Evolutionary conservation across 1,139 yeast species (phyloP).

Genomic region (Yamadazyma sp.): DNA sequence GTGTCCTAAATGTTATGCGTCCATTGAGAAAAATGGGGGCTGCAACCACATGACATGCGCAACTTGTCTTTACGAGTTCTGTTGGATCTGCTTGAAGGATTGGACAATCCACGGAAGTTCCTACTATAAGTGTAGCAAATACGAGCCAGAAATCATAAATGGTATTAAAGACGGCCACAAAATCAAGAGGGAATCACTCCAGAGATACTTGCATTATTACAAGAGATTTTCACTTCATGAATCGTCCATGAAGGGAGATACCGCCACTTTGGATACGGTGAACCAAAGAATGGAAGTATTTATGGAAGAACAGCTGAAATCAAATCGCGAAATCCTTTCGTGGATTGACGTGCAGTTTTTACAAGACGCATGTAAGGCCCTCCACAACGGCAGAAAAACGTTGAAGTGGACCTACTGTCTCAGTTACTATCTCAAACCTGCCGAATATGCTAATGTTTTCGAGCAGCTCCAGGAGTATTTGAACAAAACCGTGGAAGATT

Average conservation of each 20-base stretch:
- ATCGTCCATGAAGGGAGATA: slow-evolving; percentile 73
- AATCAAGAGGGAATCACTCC: slow-evolving; percentile 44
- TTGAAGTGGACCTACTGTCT: slow-evolving; percentile 92
- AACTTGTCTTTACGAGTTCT: slow-evolving; percentile 75
- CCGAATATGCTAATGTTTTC: slow-evolving; percentile 56
- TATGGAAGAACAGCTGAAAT: slow-evolving; percentile 44
- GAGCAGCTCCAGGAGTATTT: slow-evolving; percentile 75
- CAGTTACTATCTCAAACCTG: slow-evolving; percentile 61
- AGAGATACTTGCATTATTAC: slow-evolving; percentile 75
- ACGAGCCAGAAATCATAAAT: slow-evolving; percentile 39
- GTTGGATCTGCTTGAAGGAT: slow-evolving; percentile 86
- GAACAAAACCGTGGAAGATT: slow-evolving; percentile 72
- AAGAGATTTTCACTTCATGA: slow-evolving; percentile 77
- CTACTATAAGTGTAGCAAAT: slow-evolving; percentile 69
- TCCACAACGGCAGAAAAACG: slow-evolving; percentile 71
- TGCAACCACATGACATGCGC: slow-evolving; percentile 94
- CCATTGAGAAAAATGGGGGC: slow-evolving; percentile 88
- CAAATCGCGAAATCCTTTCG: slow-evolving; percentile 41
- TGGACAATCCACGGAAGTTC: slow-evolving; percentile 75
- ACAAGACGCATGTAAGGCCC: slow-evolving; percentile 64
- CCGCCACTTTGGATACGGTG: slow-evolving; percentile 58
- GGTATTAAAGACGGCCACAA: slow-evolving; percentile 32
- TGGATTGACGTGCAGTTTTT: slow-evolving; percentile 92
- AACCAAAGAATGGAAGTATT: slow-evolving; percentile 60
- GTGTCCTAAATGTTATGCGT: slow-evolving; percentile 67